Conservation (phyloP, 2,329 filamentous ascomycete genomes). For the Fusarium phyllophilum region DNA sequence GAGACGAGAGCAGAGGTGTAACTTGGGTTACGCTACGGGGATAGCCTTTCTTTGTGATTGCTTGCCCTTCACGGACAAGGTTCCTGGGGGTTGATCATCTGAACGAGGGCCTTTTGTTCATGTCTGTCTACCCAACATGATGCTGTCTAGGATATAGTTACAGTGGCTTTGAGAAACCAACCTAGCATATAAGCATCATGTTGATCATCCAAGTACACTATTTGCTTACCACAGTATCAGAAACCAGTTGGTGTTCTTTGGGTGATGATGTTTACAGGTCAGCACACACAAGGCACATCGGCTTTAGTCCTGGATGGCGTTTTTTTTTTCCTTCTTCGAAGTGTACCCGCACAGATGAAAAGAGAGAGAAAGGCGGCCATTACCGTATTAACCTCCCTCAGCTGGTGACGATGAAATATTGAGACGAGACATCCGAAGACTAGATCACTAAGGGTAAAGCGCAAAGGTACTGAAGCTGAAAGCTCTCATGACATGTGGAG, state of each 20-base stretch:
- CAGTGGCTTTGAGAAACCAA: background rate
- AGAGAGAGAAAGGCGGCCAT: constrained; percentile 1
- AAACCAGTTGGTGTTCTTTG: background rate
- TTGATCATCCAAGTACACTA: background rate
- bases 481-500: constrained; percentile 12
- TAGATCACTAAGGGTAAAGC: constrained; percentile 16
- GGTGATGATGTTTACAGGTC: background rate
- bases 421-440: constrained; percentile 11
- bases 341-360: constrained; percentile 3
- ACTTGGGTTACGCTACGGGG: constrained; percentile 9
- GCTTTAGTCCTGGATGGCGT: constrained; percentile 2
- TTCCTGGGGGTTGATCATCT: constrained; percentile 3
- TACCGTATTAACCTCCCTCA: constrained; percentile 12
- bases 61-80: constrained; percentile 19
- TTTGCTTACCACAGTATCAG: background rate
- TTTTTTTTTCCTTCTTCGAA: background rate
- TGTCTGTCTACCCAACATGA: constrained; percentile 26
- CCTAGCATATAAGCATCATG: background rate
- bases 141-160: constrained; percentile 3
- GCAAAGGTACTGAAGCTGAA: background rate
- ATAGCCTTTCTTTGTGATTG: constrained; percentile 2
- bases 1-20: constrained; percentile 9
- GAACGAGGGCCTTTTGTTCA: constrained; percentile 8
- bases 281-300: background rate
- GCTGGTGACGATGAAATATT: constrained; percentile 22